Conservation (phyloP, 2,329 filamentous ascomycete species). For the Trichophyton schoenleinii region DNA sequence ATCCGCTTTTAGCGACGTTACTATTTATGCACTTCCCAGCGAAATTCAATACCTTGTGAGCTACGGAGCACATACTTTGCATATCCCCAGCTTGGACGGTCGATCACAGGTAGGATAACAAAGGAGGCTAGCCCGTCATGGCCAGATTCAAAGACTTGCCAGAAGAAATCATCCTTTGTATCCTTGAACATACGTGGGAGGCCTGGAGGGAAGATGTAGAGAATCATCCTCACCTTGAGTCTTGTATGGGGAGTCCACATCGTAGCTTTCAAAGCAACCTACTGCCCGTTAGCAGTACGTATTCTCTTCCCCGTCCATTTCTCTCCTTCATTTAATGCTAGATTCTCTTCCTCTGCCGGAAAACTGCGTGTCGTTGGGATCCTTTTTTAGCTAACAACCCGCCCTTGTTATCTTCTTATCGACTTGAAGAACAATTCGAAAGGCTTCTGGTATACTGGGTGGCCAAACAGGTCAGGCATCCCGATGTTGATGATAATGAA, state of each 20-base stretch:
- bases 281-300: background rate
- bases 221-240: background rate
- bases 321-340: background rate
- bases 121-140: background rate
- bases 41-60: background rate
- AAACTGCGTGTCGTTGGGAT: background rate
- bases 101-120: background rate
- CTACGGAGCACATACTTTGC: background rate
- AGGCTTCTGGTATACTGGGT: background rate
- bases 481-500: background rate
- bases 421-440: background rate
- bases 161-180: background rate
- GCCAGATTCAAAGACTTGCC: background rate
- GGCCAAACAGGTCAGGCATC: background rate
- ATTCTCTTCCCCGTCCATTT: background rate
- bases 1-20: slow-evolving; percentile 2
- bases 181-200: background rate
- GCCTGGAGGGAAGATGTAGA: background rate
- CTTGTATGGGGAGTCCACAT: background rate
- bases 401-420: too few relatives aligned
- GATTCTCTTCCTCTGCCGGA: too few relatives aligned
- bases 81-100: background rate
- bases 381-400: background rate
- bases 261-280: background rate
- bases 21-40: background rate